These are phyloP conservation scores for Metschnikowia arizonensis DNA, from an alignment of 805 yeast genomes.

Conservation along the genomic window DNA sequence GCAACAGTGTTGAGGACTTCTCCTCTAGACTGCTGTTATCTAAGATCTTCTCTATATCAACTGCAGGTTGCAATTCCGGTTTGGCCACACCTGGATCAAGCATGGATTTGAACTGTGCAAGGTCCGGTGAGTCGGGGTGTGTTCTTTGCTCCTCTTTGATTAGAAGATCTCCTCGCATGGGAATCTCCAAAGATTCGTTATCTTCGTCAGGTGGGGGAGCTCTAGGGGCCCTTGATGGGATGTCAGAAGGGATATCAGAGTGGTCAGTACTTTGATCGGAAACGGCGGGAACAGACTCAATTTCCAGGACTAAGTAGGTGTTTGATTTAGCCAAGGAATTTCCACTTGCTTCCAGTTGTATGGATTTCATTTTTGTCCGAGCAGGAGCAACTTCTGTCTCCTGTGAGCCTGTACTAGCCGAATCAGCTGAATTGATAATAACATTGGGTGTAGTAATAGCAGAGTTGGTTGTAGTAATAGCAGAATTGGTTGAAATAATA, in stretches of 20 bases:
- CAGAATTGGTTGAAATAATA: no score
- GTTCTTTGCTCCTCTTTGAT: slow-evolving; percentile 8
- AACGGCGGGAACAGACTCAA: not conserved
- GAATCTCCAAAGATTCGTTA: slow-evolving; percentile 12
- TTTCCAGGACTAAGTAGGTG: not conserved
- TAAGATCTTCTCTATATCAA: slow-evolving; percentile 20
- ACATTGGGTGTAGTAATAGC: no score
- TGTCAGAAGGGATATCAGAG: not conserved
- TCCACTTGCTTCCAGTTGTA: not conserved
- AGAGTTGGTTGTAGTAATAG: no score
- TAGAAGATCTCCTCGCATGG: slow-evolving; percentile 14
- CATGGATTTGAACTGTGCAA: slow-evolving; percentile 15
- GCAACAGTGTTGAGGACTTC: slow-evolving; percentile 8
- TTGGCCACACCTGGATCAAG: slow-evolving; percentile 19
- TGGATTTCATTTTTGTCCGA: not conserved
- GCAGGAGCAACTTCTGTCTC: not conserved
- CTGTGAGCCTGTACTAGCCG: not conserved
- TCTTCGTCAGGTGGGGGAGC: not conserved
- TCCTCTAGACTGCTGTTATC: slow-evolving; percentile 11
- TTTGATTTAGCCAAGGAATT: not conserved
- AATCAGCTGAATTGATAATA: no score
- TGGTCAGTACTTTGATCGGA: not conserved
- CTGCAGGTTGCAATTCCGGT: slow-evolving; percentile 3
- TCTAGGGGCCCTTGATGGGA: not conserved
- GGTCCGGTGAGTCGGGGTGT: slow-evolving; percentile 17